Base-by-base conservation (phyloP, 2,329 filamentous ascomycete species). In the Cadophora sp. region DNA sequence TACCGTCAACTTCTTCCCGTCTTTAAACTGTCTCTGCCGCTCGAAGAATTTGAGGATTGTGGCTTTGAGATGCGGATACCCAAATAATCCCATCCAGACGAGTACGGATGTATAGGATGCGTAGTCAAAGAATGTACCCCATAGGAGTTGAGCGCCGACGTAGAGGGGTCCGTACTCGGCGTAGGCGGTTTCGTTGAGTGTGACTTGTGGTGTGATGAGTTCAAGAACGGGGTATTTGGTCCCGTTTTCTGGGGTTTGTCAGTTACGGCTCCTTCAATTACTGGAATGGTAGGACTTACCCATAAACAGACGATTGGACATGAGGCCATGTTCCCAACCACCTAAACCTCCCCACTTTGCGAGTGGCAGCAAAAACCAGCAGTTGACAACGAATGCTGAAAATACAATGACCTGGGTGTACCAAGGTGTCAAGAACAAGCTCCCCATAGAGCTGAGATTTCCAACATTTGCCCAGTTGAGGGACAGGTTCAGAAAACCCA, bases 401-500 rank as follows among this genome's bases (percentile, higher is more conserved):
- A 87, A 88, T 27, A 85, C 77, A 33, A 87, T 79, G 20, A 86
- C 83, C 41, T 87, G 86, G 0, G 86, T 87, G 78, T 85, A 88
- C 80, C 84, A 89, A 0, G 84, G 87, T 3, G 83, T 85, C 41
- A 87, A 78, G 69, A 88, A 84, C 62, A 86, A 75, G 59, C 81
- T 86, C 13, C 79, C 81, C 51, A 80, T 80, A 30, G 71, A 65
- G 36, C 68, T 70, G 30, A 75, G 66, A 66, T 82, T 83, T n/a
- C 83, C 82, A 61, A 89, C 83, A 68, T 85, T 88, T 3, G 86
- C 86, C 86, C 86, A 89, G 71, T 89, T 84, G 20, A 89, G 77
- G 1, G 83, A 84, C 1, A 89, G 77, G 66, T 89, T 89, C 45
- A 89, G 76, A 67, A 89, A 83, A 0, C 85, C 86, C 84, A 89